Evolutionary conservation across 129 eudicot genomes (phyloP).

Genomic region (Flaveria linearis): DNA sequence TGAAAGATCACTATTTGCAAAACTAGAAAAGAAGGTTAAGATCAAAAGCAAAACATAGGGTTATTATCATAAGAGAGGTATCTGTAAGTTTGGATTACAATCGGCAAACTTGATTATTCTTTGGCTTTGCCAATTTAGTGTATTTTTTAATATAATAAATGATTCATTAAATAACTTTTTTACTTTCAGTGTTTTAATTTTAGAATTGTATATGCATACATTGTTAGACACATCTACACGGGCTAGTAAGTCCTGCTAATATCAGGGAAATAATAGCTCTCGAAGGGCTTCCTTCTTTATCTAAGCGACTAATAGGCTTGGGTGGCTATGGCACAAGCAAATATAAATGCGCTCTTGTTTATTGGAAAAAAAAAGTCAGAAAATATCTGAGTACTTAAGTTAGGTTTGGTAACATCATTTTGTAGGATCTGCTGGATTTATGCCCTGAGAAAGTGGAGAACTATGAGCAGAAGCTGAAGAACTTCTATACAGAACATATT

Average conservation of each 20-base stretch:
- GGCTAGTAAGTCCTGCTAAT: too few relatives aligned
- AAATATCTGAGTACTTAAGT: background rate
- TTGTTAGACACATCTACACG: background rate
- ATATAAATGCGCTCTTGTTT: background rate
- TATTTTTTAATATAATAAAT: background rate
- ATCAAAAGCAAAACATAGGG: too few relatives aligned
- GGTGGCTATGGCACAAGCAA: too few relatives aligned
- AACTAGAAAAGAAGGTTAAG: background rate
- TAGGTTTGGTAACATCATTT: background rate
- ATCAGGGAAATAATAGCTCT: too few relatives aligned
- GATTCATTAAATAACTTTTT: background rate
- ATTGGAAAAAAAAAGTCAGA: background rate
- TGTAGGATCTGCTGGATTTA: constrained; percentile 83
- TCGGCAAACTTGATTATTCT: background rate
- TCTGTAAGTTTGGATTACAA: background rate
- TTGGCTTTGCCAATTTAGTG: background rate
- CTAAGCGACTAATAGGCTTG: too few relatives aligned
- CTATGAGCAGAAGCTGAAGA: constrained; percentile 87
- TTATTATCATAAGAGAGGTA: background rate
- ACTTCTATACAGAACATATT: constrained; percentile 83
- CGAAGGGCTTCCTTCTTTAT: too few relatives aligned
- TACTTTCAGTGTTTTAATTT: background rate
- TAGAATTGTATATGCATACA: background rate
- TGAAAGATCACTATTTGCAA: background rate
- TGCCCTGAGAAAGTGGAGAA: constrained; percentile 96